Evolutionary conservation across 345 rosid genomes (phyloP), one percentile per base, ranked within the genome.

Genomic region (Pseudoturritis turrita): DNA sequence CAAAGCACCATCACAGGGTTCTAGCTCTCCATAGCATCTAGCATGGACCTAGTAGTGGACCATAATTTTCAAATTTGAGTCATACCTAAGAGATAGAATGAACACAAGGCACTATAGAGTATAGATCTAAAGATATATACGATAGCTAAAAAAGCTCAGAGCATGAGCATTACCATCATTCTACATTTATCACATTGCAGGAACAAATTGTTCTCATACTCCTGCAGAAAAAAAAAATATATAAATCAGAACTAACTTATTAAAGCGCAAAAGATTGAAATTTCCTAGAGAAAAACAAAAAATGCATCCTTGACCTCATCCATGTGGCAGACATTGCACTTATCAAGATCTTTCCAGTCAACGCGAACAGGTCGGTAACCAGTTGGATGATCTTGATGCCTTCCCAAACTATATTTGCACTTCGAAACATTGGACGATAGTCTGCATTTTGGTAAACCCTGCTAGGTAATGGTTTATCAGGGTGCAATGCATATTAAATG

Each of bases 171-270:
- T 83, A 93, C 98, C 98, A 93, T 93, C 85, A 93, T 93, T 86
- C 97, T 85, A 91, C 98, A 93, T 76, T 90, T 93, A 81, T 93
- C 98, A 75, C 98, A 93, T 80, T 93, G 97, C 82, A 93, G 85
- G 81, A 93, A 93, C 72, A 93, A 77, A 83, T 93, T 93, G 87
- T 87, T 86, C 70, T 90, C 96, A 28, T 90, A 93, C 83, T 93
- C 97, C 98, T 94, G 78, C 62, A 72, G 81, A 51, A 14, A 68
- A 62, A 35, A 81, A 22, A 74, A 47, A 62, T 28, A 61, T 41
- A 58, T 59, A 29, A 53, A 66, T 40, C 52, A 71, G 49, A 28
- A 35, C 39, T 46, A 62, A 49, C 59, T 22, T 53, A 36, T 9
- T 25, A 46, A 57, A 44, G 63, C n/a, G 15, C 41, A 36, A 25